phyloP scores from a whole-genome alignment of 2,329 filamentous ascomycete species.

The Venturia pyrina region DNA sequence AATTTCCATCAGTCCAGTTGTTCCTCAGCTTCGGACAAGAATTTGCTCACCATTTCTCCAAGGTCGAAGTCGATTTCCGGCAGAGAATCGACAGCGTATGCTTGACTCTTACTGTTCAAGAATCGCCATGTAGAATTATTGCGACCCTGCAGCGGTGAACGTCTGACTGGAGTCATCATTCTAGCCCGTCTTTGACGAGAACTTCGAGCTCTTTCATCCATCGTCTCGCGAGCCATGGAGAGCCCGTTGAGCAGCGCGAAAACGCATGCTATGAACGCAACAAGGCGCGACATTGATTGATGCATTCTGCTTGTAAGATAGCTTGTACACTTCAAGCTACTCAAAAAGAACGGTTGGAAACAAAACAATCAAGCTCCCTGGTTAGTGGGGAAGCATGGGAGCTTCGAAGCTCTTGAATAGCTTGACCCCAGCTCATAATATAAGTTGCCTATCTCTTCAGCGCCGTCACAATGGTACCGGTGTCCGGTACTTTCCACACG shows the following conservation, averaged over 20 bases:
- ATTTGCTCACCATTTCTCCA: constrained; percentile 13
- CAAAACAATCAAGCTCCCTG: neutral
- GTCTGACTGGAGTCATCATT: neutral
- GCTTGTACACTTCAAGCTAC: neutral
- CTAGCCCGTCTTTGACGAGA: neutral
- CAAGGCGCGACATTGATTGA: neutral
- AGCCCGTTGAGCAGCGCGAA: constrained; percentile 3
- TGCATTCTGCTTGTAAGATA: neutral
- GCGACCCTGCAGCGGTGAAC: neutral
- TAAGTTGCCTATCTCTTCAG: neutral
- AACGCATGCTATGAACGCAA: neutral
- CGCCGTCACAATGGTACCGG: neutral
- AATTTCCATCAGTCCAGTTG: neutral
- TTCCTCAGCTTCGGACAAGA: too few species aligned
- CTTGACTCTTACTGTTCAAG: neutral
- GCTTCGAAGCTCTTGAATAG: neutral
- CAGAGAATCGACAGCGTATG: constrained; percentile 13
- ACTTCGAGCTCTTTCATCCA: constrained; percentile 4
- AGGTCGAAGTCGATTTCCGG: constrained; percentile 16
- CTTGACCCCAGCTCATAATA: neutral
- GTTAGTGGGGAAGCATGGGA: neutral
- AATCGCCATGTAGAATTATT: neutral
- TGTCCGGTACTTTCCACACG: neutral
- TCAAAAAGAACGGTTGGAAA: neutral
- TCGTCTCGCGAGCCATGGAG: neutral